Base-by-base conservation (phyloP, 371 early-diverging fungal genomes). In the Blyttiomyces sp. region DNA sequence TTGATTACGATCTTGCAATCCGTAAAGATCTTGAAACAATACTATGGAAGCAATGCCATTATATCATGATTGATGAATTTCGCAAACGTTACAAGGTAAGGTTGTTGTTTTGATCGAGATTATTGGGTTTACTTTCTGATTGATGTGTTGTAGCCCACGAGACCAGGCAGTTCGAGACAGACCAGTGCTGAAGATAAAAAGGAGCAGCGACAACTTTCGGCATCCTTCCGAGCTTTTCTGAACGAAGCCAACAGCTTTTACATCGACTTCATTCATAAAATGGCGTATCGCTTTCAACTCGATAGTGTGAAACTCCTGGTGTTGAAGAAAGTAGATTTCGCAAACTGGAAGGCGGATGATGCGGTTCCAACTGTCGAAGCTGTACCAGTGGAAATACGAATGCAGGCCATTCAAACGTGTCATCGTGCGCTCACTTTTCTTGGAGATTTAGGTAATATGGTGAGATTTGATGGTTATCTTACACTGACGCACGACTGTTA, bases 391-490 rank as follows among this genome's bases (percentile, higher is more conserved):
- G 36, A 32, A 11, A 9, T 35, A 13, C 6, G 23, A 24, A n/a
- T n/a, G 9, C 4, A 19, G 23, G 9, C 31, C 36, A 24, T 23
- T 35, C 36, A 27, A 11, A 23, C 33, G 4, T 53, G 54, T 32
- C 54, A 53, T 13, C 4, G 39, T 21, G 16, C 36, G 16, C 16
- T 53, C 11, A 53, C 39, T 35, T 35, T 19, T 23, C 16, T 53
- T 4, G 54, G 54, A 17, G 54, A 53, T 42, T 35, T 53, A 11
- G 54, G 54, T 53, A 35, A 4, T n/a, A n/a, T n/a, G n/a, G n/a
- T n/a, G n/a, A n/a, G n/a, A 9, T 9, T 53, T 53, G 23, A 17
- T 17, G 9, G n/a, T 9, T 5, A 50, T 27, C 23, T 35, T 6
- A 16, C 5, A 11, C 13, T 36, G 4, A 4, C 39, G 39, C 23